Base-by-base conservation (phyloP, 2,329 filamentous ascomycete species). In the Hyphodiscus sp. region DNA sequence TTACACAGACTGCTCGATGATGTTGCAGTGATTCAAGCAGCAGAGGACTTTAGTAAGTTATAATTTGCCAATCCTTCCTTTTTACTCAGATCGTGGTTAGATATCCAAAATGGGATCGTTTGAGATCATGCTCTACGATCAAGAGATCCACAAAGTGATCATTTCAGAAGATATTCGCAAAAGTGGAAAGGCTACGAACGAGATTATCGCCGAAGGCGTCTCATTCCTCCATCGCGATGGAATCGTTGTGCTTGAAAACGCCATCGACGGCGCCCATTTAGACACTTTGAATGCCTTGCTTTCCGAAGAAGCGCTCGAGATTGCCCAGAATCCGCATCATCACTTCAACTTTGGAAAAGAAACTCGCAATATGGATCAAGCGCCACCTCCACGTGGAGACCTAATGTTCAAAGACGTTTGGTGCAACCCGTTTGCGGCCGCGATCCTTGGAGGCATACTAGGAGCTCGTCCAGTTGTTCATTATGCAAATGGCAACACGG, bases 221-320 rank as follows among this genome's bases (percentile, higher is more conserved):
- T 9, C 44, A 3, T 47, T 46, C 44, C 45, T 51, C 16, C 73
- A 79, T 49, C 60, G 65, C 20, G 79, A 83, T 57, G 80, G 80
- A 0, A 65, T 82, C 1, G 77, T 83, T 0, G 75, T 83, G 0
- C 65, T 83, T 4, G 72, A 80, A 49, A 69, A 79, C 60, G 73
- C 74, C 2, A 69, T 83, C n/a, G 71, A 74, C 0, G 74, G 78
- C 56, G 63, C 70, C 0, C 63, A 75, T 19, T 67, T 85, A 6
- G 77, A 84, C 58, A 62, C 63, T 8, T 68, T 85, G 33, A 83
- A 85, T 60, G 58, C 16, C 16, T 20, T 49, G 7, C 47, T 49
- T 38, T 49, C 47, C 6, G 15, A 11, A 11, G 47, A 49, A 41
- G 47, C 47, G 4, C 29, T 38, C 16, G 33, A 38, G 13, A 38